Percentiles rank a stretch among this genome's conserved stretches.
These are phyloP conservation scores for Ilex paraguariensis DNA, from an alignment of 305 asterid genomes.

Conservation along the genomic window DNA sequence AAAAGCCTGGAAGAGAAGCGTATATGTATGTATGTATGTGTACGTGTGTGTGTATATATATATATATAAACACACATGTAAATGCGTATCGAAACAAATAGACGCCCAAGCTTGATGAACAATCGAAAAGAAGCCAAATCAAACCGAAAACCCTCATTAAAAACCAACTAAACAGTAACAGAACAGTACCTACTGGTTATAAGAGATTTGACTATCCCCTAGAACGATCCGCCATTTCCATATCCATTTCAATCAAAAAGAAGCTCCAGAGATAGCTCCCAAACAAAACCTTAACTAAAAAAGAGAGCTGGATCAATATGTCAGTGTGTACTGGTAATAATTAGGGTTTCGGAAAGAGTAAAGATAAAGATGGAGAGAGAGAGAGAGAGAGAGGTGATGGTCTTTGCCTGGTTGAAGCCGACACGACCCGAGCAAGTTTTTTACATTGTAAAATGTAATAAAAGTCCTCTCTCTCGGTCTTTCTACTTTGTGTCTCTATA, in stretches of 20 bases:
- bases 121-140: too few relatives aligned
- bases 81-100: too few relatives aligned
- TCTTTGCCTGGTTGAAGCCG: conserved; percentile 90
- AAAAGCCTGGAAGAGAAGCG: too few relatives aligned
- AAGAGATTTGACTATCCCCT: too few relatives aligned
- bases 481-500: background rate
- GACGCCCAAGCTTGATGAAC: too few relatives aligned
- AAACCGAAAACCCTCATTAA: too few relatives aligned
- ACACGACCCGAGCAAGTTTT: conserved; percentile 28
- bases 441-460: background rate
- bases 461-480: conserved; percentile 7
- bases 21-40: too few relatives aligned
- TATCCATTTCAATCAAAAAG: background rate
- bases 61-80: too few relatives aligned
- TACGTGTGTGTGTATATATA: too few relatives aligned
- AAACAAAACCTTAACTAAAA: background rate
- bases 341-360: background rate
- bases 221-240: background rate
- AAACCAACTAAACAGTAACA: too few relatives aligned
- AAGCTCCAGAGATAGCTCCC: background rate
- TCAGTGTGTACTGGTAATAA: background rate
- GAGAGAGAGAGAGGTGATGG: conserved; percentile 31
- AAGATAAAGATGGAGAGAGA: conserved; percentile 1
- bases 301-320: background rate
- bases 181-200: too few relatives aligned